A percentile compares a stretch with the other conserved stretches of the same genome.
Evolutionary conservation across 2,329 filamentous ascomycete species (phyloP).

Genomic region (Penicillium sp.): DNA sequence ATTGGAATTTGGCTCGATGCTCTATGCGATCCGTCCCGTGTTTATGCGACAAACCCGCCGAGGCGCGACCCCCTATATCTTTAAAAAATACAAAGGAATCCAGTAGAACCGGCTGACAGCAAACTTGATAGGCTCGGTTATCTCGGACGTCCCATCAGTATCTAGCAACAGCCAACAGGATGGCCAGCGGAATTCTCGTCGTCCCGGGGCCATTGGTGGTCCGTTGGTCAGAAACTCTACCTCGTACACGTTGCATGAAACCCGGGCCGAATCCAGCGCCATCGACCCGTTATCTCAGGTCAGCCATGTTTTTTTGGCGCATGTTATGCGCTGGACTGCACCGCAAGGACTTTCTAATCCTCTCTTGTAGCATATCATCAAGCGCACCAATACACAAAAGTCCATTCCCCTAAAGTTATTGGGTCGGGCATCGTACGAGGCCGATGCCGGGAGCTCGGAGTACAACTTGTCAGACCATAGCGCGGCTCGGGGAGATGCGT

Average conservation of each 20-base stretch:
- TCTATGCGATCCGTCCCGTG: neutral
- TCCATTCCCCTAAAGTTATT: conserved; percentile 51
- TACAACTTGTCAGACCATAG: conserved; percentile 29
- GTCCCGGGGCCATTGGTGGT: conserved; percentile 20
- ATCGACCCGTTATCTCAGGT: conserved; percentile 70
- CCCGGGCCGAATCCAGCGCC: conserved; percentile 42
- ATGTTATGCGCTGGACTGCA: neutral
- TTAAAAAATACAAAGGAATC: neutral
- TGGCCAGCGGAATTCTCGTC: conserved; percentile 24
- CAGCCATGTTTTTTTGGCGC: conserved; percentile 10
- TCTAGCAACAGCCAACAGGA: conserved; percentile 31
- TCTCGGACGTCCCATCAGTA: conserved; percentile 32
- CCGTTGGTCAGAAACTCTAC: conserved; percentile 26
- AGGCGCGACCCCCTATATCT: neutral
- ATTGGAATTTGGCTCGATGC: conserved; percentile 5
- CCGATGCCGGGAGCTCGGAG: conserved; percentile 40
- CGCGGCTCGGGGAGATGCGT: conserved; percentile 31
- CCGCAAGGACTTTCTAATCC: neutral
- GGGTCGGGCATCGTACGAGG: conserved; percentile 42
- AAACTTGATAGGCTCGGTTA: conserved; percentile 23
- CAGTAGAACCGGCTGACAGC: conserved; percentile 7
- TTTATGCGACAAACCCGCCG: neutral
- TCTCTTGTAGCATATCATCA: conserved; percentile 58
- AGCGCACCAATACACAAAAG: conserved; percentile 65
- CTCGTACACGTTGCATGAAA: conserved; percentile 28